phyloP scores from a whole-genome alignment of 2,329 filamentous ascomycete species.

The Colletotrichum sansevieriae region DNA sequence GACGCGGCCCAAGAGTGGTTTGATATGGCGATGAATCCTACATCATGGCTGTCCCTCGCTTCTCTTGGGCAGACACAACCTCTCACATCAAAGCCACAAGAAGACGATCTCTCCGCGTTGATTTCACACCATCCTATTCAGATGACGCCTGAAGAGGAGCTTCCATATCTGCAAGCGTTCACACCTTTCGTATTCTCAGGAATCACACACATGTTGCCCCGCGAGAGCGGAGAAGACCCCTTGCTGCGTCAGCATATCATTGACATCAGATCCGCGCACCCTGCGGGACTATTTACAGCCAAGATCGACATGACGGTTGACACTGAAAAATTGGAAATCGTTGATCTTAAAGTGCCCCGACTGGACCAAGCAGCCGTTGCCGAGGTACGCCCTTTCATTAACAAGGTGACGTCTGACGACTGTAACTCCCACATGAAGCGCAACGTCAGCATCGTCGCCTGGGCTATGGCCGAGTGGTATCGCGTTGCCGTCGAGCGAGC shows the following conservation, averaged over 20 bases:
- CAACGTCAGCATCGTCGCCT: conserved; percentile 72
- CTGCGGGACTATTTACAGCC: conserved; percentile 69
- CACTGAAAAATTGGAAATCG: conserved; percentile 63
- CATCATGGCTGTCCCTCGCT: conserved; percentile 65
- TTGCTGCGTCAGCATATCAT: conserved; percentile 69
- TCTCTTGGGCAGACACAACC: conserved; percentile 49
- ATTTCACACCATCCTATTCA: conserved; percentile 75
- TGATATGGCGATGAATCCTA: conserved; percentile 63
- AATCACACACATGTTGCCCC: conserved; percentile 60
- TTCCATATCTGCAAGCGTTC: conserved; percentile 79
- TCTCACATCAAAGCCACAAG: conserved; percentile 44
- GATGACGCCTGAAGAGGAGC: conserved; percentile 73
- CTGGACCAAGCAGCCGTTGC: conserved; percentile 70
- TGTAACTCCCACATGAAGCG: conserved; percentile 61
- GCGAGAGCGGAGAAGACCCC: conserved; percentile 46
- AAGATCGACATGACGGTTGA: conserved; percentile 71
- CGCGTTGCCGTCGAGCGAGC: conserved; percentile 72
- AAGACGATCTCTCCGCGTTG: conserved; percentile 55
- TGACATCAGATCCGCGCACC: conserved; percentile 59
- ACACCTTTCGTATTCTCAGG: conserved; percentile 75
- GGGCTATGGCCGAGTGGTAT: conserved; percentile 78
- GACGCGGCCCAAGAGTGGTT: conserved; percentile 58
- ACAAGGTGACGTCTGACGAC: conserved; percentile 54
- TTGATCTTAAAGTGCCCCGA: conserved; percentile 64
- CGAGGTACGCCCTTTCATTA: conserved; percentile 69